phyloP scores from a whole-genome alignment of 2,329 filamentous ascomycete species.

The Fonsecaea pedrosoi region DNA sequence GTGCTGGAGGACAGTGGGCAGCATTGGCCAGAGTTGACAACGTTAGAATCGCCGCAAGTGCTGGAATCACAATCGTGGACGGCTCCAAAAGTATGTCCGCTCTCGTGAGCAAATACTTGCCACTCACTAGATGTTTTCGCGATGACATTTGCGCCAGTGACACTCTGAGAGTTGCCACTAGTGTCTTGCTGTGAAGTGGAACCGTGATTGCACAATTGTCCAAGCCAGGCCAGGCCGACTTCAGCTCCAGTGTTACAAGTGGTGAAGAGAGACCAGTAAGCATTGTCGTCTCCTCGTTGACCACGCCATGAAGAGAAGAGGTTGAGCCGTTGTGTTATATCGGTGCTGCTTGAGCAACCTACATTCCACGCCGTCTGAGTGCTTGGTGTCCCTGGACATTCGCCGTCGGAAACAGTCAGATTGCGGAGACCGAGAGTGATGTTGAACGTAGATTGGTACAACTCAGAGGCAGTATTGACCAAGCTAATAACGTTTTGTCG shows the following conservation, averaged over 20 bases:
- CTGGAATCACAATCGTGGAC: constrained; percentile 83
- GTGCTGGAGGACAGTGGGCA: constrained; percentile 73
- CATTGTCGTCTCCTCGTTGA: constrained; percentile 75
- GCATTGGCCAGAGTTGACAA: constrained; percentile 70
- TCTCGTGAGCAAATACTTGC: constrained; percentile 95
- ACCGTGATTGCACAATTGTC: constrained; percentile 75
- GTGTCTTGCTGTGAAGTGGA: constrained; percentile 61
- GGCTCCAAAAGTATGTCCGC: constrained; percentile 92
- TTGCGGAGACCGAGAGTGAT: constrained; percentile 91
- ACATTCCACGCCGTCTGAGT: constrained; percentile 82
- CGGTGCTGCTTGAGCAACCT: constrained; percentile 66
- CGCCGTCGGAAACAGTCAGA: constrained; percentile 74
- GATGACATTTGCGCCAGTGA: constrained; percentile 88
- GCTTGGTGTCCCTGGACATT: constrained; percentile 75
- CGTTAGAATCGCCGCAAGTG: constrained; percentile 70
- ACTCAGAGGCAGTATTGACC: constrained; percentile 83
- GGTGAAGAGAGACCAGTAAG: constrained; percentile 90
- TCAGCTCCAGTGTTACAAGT: constrained; percentile 82
- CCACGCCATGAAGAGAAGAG: constrained; percentile 90
- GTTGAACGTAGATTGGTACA: constrained; percentile 93
- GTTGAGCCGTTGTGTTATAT: constrained; percentile 80
- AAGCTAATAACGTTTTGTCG: constrained; percentile 78
- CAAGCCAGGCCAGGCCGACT: constrained; percentile 91
- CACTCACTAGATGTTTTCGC: constrained; percentile 83
- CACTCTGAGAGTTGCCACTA: constrained; percentile 66